Base-by-base conservation (phyloP, 306 rosid species). In the Quercus agrifolia region DNA sequence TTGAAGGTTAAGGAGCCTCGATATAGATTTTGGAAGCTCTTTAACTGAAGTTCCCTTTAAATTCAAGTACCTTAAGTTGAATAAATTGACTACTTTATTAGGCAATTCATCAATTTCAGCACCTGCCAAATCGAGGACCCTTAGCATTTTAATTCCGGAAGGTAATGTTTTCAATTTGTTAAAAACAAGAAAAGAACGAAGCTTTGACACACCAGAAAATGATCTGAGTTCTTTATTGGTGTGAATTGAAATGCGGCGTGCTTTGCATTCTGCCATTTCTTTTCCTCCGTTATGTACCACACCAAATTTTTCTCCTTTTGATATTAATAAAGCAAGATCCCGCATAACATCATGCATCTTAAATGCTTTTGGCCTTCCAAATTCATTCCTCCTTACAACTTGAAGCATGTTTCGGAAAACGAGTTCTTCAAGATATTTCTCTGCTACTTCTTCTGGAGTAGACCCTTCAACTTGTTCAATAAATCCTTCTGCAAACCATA, bases 381-480 rank as follows among this genome's bases (percentile, higher is more conserved):
- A 35, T 35, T 35, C 41, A 35, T 35, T 35, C 9, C 2, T 35
- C 0, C 6, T 0, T 35, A 35, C 41, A 35, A 35, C 41, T 35
- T 35, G 41, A 35, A 35, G 41, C 41, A 35, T 35, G 41, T 4
- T 46, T 46, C 52, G 14, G 3, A 46, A 46, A 46, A 11, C 11
- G 15, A 46, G 80, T 51, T 78, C 69, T 75, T 33, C 69, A 1
- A 59, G 69, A 52, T 63, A 82, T 0, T 31, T 27, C 0, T 21
- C 59, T 31, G 74, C 81, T 2, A 73, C 73, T 35, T 79, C 73
- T 52, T 79, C 74, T 6, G 55, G 72, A 13, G 73, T 79, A 7
- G 1, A 2, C 17, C 73, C 66, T 44, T 51, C 14, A 73, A 33
- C 73, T 21, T 46, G 52, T 77, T 77, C 38, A 10, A 73, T 15